Percentiles rank a stretch among this genome's conserved stretches.
phyloP scores from a whole-genome alignment of 129 eudicot species.

The Artemisia annua region DNA sequence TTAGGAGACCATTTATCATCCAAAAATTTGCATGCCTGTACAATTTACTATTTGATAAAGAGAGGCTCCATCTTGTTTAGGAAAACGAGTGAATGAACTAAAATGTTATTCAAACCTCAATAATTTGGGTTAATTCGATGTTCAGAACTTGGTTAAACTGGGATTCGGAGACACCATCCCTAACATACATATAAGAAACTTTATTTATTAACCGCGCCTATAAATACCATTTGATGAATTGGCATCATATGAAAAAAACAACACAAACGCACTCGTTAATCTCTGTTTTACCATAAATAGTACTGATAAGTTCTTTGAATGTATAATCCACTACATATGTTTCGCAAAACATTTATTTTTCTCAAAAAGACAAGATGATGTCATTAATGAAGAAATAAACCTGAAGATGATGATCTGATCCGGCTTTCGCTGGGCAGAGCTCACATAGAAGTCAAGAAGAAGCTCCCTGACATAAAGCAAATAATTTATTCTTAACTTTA shows the following conservation, averaged over 20 bases:
- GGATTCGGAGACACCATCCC: constrained; percentile 90
- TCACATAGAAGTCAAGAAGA: constrained; percentile 59
- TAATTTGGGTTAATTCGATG: constrained; percentile 69
- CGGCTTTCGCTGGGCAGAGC: constrained; percentile 75
- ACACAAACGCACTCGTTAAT: too few species aligned
- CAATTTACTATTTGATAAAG: background rate
- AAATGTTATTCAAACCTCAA: constrained; percentile 47
- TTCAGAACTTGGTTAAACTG: constrained; percentile 80
- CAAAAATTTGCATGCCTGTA: constrained; percentile 71
- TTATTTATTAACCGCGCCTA: too few species aligned
- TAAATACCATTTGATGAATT: too few species aligned
- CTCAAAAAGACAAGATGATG: background rate
- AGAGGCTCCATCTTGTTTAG: background rate
- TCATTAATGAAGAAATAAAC: constrained; percentile 27
- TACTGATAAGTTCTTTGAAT: too few species aligned
- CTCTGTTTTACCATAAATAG: too few species aligned
- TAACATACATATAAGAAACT: constrained; percentile 13
- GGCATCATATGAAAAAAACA: too few species aligned
- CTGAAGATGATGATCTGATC: constrained; percentile 82
- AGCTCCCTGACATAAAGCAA: constrained; percentile 49
- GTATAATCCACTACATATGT: background rate
- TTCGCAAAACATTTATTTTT: background rate
- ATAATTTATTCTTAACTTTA: background rate
- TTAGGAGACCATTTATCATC: constrained; percentile 81
- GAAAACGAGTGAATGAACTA: background rate